A percentile compares a stretch with the other conserved stretches of the same genome.
phyloP scores from a whole-genome alignment of 1,139 yeast genomes.

The Meyerozyma elateridarum region DNA sequence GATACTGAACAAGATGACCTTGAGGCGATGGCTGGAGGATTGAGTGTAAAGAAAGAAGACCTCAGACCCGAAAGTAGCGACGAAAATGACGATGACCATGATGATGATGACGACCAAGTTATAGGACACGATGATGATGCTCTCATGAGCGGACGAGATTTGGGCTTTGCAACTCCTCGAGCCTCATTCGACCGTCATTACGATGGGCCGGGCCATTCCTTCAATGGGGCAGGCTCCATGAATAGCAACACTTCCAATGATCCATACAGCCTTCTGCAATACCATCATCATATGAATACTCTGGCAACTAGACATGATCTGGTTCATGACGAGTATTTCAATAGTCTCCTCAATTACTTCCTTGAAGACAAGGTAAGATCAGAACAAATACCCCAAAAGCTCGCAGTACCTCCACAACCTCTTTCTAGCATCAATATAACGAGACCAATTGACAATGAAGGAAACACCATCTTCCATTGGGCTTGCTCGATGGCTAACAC shows the following conservation, averaged over 20 bases:
- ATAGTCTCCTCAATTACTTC: conserved; percentile 32
- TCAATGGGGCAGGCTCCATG: conserved; percentile 8
- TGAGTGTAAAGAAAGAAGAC: conserved; percentile 36
- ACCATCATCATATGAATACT: conserved; percentile 17
- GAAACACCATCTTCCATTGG: conserved; percentile 94
- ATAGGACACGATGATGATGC: conserved; percentile 26
- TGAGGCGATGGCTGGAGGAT: conserved; percentile 30
- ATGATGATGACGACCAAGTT: conserved; percentile 12
- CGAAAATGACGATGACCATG: conserved; percentile 24
- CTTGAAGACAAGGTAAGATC: conserved; percentile 28
- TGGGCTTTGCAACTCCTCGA: conserved; percentile 38
- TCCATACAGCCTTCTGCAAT: conserved; percentile 20
- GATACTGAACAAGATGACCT: conserved; percentile 43
- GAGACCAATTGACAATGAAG: conserved; percentile 86
- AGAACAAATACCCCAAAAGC: conserved; percentile 25
- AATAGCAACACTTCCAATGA: conserved; percentile 11
- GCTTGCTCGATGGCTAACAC: conserved; percentile 88
- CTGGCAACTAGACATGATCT: conserved; percentile 18
- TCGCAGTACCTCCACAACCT: conserved; percentile 41
- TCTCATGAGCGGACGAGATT: conserved; percentile 36
- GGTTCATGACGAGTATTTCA: conserved; percentile 33
- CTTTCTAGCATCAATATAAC: conserved; percentile 54
- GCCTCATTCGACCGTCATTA: conserved; percentile 30
- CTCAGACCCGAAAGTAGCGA: conserved; percentile 33
- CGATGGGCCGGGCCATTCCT: conserved; percentile 8